Percentiles rank a stretch among this genome's conserved stretches.
Evolutionary conservation across 2,329 filamentous ascomycete genomes (phyloP).

Genomic region (Bisporella sp.): DNA sequence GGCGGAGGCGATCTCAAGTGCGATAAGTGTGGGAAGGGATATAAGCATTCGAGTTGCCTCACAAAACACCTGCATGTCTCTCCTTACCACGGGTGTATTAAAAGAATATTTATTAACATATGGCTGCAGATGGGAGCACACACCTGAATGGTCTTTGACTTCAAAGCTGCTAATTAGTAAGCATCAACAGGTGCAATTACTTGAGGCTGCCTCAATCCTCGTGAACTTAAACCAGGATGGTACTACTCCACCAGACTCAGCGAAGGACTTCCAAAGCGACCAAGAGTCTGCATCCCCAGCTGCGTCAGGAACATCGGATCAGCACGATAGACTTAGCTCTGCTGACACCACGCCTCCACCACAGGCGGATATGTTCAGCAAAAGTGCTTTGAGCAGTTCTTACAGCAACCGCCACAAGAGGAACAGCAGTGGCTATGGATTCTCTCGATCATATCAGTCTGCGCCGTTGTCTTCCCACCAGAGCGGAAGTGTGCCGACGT

Average conservation of each 20-base stretch:
- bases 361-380: conserved; percentile 46
- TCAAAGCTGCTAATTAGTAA: conserved; percentile 98
- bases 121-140: conserved; percentile 89
- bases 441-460: conserved; percentile 79
- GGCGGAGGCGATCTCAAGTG: conserved; percentile 84
- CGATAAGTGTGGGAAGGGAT: conserved; percentile 97
- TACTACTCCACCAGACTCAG: conserved; percentile 56
- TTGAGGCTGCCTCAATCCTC: conserved; percentile 94
- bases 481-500: conserved; percentile 43
- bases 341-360: conserved; percentile 90
- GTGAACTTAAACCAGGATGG: conserved; percentile 75
- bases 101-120: conserved; percentile 27
- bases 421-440: conserved; percentile 48
- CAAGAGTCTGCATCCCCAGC: conserved; percentile 75
- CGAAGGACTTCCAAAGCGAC: conserved; percentile 68
- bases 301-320: conserved; percentile 74
- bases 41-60: conserved; percentile 99
- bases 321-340: conserved; percentile 72
- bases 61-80: conserved; percentile 97
- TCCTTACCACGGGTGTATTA: conserved; percentile 27
- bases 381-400: conserved; percentile 33
- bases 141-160: conserved; percentile 93
- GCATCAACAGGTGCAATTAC: conserved; percentile 96
- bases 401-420: conserved; percentile 44
- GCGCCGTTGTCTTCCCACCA: conserved; percentile 42